Base-by-base conservation (phyloP, 306 rosid genomes). In the Dryas alaskensis region DNA sequence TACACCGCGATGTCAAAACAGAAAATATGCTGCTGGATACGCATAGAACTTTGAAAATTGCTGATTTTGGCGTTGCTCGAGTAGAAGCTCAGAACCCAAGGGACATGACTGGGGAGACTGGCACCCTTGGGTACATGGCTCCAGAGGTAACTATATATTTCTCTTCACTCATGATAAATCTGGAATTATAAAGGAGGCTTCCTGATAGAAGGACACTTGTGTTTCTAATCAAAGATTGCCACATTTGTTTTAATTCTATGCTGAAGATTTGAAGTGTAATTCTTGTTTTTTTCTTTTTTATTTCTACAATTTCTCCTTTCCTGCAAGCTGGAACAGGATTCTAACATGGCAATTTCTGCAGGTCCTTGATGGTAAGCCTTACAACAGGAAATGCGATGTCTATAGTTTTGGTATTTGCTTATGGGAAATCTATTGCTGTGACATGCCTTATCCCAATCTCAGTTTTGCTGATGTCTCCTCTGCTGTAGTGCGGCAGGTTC, bases 61-160 rank as follows among this genome's bases (percentile, higher is more conserved):
- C 96, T 75, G 98, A 92, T 82, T 92, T 92, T 62, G 98, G 98
- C 3, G 98, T 90, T 80, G 98, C 98, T 67, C 87, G 98, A 8
- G 91, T 92, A 66, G 98, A 92, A 86, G 96, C 98, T 60, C 77
- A 81, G 74, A 92, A 92, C 65, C 96, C 92, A 8, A 57, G 80
- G 74, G 96, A 92, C 53, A 92, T 92, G 98, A 92, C 98, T 0
- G 98, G 98, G 48, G 96, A 92, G 85, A 92, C 98, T 70, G 96
- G 98, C 78, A 92, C 98, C 67, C 92, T 88, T 51, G 91, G 95
- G 54, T 92, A 92, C 76, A 92, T 92, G 98, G 95, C 98, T 10
- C 98, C 98, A 6, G 98, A 92, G 98, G 98, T 92, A 81, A 39
- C 47, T 10, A 1, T 22, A 22, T 22, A 22, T 58, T 42, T 13